Evolutionary conservation across 495 filamentous ascomycete genomes (phyloP).

Genomic region (Talaromyces stipitatus): DNA sequence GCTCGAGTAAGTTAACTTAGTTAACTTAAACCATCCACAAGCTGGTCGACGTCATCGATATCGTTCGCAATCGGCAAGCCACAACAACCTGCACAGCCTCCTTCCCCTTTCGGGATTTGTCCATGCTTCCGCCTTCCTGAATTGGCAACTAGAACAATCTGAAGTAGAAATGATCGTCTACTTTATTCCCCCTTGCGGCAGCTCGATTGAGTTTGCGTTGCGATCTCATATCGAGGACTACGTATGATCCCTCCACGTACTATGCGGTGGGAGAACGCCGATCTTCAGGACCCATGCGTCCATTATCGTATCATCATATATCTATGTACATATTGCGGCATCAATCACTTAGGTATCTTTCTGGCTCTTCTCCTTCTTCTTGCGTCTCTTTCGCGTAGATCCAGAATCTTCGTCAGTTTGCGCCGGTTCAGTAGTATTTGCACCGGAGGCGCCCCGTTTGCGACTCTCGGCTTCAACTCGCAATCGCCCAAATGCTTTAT

Average conservation of each 20-base stretch:
- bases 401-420: not conserved
- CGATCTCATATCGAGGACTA: too few species aligned
- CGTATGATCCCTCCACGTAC: too few species aligned
- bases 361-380: not conserved
- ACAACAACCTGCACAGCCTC: not conserved
- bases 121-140: too few species aligned
- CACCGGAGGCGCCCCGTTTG: not conserved
- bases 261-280: too few species aligned
- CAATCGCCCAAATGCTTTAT: constrained; percentile 67
- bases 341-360: not conserved
- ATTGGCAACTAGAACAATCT: too few species aligned
- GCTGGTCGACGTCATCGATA: too few species aligned
- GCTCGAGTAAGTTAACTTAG: too few species aligned
- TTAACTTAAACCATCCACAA: too few species aligned
- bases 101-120: not conserved
- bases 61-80: not conserved
- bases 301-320: not conserved
- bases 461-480: constrained; percentile 41
- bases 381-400: not conserved
- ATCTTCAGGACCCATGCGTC: not conserved
- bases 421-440: not conserved
- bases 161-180: not conserved
- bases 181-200: not conserved
- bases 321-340: not conserved
- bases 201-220: constrained; percentile 1